Conservation (phyloP, 108 stramenopile genomes). For the Cyclostephanos invisitatus region DNA sequence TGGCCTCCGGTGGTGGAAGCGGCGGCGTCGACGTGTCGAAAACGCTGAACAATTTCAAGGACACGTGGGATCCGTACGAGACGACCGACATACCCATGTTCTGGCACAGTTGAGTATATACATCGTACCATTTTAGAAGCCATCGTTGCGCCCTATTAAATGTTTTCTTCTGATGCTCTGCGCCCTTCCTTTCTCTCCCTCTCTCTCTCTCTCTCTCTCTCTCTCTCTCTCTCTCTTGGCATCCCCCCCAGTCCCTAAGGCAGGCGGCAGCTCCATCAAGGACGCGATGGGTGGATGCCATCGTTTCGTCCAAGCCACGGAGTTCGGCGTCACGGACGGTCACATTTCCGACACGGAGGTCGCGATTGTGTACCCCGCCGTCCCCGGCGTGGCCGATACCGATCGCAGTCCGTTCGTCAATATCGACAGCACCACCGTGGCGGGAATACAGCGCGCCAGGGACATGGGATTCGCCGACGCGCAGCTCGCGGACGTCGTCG, state of each 20-base stretch:
- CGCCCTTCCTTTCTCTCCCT: neutral
- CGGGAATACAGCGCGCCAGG: slow-evolving; percentile 54
- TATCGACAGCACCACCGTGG: slow-evolving; percentile 63
- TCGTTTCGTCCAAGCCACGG: slow-evolving; percentile 58
- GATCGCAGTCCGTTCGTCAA: slow-evolving; percentile 63
- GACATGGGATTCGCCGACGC: slow-evolving; percentile 63
- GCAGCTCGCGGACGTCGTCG: slow-evolving; percentile 57
- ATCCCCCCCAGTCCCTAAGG: slow-evolving; percentile 45
- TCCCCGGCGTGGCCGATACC: slow-evolving; percentile 46
- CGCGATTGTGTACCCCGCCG: slow-evolving; percentile 54
- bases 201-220: neutral
- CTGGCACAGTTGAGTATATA: slow-evolving; percentile 33
- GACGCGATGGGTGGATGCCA: slow-evolving; percentile 58
- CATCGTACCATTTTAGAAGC: neutral
- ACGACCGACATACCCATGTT: slow-evolving; percentile 51
- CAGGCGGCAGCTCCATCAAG: slow-evolving; percentile 56
- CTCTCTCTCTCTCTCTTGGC: neutral
- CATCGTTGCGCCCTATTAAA: neutral
- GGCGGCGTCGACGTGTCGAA: neutral
- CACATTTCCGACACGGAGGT: slow-evolving; percentile 54
- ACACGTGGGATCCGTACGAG: slow-evolving; percentile 56
- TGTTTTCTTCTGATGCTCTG: neutral
- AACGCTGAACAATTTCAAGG: slow-evolving; percentile 44
- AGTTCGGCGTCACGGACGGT: slow-evolving; percentile 64
- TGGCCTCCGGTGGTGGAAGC: neutral